phyloP scores from a whole-genome alignment of 495 filamentous ascomycete genomes.

The Xylaria cubensis region DNA sequence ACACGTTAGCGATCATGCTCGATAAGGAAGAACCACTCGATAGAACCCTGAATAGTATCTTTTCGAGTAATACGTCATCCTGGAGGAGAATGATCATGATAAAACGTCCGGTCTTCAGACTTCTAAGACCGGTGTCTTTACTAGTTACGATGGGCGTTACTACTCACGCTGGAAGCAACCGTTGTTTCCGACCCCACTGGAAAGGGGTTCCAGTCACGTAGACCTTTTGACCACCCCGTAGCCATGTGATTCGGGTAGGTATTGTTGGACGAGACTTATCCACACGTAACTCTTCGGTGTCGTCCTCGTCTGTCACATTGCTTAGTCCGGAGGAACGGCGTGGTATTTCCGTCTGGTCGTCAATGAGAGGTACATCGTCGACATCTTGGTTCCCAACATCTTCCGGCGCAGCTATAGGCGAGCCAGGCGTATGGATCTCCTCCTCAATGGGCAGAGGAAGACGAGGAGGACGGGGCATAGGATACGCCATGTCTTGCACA shows the following conservation, averaged over 20 bases:
- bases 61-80: not conserved
- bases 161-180: slow-evolving; percentile 81
- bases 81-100: not conserved
- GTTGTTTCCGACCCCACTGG: slow-evolving; percentile 91
- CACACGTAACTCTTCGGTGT: slow-evolving; percentile 73
- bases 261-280: slow-evolving; percentile 70
- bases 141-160: slow-evolving; percentile 40
- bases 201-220: slow-evolving; percentile 98
- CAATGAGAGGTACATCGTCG: slow-evolving; percentile 54
- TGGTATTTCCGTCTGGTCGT: slow-evolving; percentile 52
- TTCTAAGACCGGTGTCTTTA: slow-evolving; percentile 19
- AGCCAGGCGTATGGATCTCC: slow-evolving; percentile 83
- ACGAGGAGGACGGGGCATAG: slow-evolving; percentile 77
- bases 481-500: slow-evolving; percentile 61
- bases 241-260: slow-evolving; percentile 85
- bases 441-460: slow-evolving; percentile 91
- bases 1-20: slow-evolving; percentile 21
- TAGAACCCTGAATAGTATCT: not conserved
- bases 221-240: slow-evolving; percentile 77
- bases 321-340: slow-evolving; percentile 69
- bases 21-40: not conserved
- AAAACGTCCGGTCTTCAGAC: slow-evolving; percentile 8
- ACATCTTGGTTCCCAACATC: slow-evolving; percentile 61
- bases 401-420: slow-evolving; percentile 76
- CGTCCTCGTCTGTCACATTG: slow-evolving; percentile 79